Conservation (phyloP, 129 eudicot genomes). For the Centrapalus pauciflorus region DNA sequence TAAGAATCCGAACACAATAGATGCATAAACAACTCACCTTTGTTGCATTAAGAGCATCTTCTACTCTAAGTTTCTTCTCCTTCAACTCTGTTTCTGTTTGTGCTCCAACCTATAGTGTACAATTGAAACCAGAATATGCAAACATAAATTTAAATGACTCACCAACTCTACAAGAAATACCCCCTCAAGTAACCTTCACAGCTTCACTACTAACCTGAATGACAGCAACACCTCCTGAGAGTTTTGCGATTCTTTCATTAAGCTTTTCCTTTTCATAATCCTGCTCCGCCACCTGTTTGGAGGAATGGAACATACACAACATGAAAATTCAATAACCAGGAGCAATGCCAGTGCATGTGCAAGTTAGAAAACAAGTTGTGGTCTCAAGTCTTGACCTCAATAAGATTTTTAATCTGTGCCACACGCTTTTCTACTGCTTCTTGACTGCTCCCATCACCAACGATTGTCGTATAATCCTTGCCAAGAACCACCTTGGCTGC, state of each 20-base stretch:
- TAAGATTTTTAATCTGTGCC: constrained; percentile 69
- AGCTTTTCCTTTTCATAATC: constrained; percentile 78
- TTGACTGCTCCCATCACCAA: constrained; percentile 86
- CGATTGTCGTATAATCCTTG: constrained; percentile 74
- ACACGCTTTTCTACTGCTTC: constrained; percentile 63
- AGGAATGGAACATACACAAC: neutral
- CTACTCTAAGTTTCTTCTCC: constrained; percentile 88
- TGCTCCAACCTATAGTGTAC: constrained; percentile 61
- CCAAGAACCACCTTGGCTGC: constrained; percentile 71
- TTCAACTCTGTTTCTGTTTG: constrained; percentile 86
- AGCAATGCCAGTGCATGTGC: neutral
- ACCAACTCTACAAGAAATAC: no score
- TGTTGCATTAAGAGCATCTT: constrained; percentile 90
- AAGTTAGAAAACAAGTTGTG: neutral
- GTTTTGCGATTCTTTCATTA: constrained; percentile 76
- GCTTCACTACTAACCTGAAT: constrained; percentile 50
- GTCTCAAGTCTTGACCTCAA: constrained; percentile 42
- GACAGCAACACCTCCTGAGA: constrained; percentile 81
- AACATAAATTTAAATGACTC: neutral
- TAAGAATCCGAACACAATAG: neutral
- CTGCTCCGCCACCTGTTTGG: constrained; percentile 58
- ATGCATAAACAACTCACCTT: constrained; percentile 38
- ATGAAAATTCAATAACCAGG: neutral
- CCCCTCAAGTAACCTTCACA: neutral
- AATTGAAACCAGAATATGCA: neutral